phyloP scores from a whole-genome alignment of 1,139 yeast species.

The Yamadazyma songkhlaensis region DNA sequence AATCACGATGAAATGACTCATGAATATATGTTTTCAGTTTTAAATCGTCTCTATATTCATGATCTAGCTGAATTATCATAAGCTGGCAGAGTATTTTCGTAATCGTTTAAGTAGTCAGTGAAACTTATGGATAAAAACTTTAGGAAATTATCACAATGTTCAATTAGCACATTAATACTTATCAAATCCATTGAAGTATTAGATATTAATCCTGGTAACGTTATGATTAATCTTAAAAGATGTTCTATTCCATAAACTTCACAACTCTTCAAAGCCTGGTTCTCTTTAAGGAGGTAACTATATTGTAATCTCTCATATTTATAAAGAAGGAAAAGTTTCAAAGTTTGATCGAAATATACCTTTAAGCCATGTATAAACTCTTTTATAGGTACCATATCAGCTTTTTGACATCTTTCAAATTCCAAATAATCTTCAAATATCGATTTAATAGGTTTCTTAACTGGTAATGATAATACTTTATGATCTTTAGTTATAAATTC shows the following conservation, averaged over 20 bases:
- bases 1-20: background rate
- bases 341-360: slow-evolving; percentile 72
- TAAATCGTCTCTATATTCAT: background rate
- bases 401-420: slow-evolving; percentile 26
- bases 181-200: slow-evolving; percentile 80
- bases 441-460: slow-evolving; percentile 46
- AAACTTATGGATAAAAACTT: slow-evolving; percentile 52
- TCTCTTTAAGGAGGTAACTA: slow-evolving; percentile 44
- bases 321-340: slow-evolving; percentile 74
- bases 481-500: slow-evolving; percentile 81
- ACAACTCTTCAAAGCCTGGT: slow-evolving; percentile 18
- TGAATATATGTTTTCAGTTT: slow-evolving; percentile 3
- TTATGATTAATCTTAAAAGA: slow-evolving; percentile 66
- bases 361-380: slow-evolving; percentile 71
- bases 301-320: slow-evolving; percentile 84
- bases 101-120: slow-evolving; percentile 42
- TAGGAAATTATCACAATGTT: slow-evolving; percentile 48
- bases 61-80: slow-evolving; percentile 48
- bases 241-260: slow-evolving; percentile 76
- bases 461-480: slow-evolving; percentile 63
- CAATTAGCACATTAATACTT: slow-evolving; percentile 51
- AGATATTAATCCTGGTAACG: slow-evolving; percentile 77
- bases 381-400: slow-evolving; percentile 51
- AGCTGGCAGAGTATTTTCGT: slow-evolving; percentile 59
- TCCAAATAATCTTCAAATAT: slow-evolving; percentile 49